Evolutionary conservation across 1,139 yeast genomes (phyloP).

Genomic region (Wickerhamomyces sp.): DNA sequence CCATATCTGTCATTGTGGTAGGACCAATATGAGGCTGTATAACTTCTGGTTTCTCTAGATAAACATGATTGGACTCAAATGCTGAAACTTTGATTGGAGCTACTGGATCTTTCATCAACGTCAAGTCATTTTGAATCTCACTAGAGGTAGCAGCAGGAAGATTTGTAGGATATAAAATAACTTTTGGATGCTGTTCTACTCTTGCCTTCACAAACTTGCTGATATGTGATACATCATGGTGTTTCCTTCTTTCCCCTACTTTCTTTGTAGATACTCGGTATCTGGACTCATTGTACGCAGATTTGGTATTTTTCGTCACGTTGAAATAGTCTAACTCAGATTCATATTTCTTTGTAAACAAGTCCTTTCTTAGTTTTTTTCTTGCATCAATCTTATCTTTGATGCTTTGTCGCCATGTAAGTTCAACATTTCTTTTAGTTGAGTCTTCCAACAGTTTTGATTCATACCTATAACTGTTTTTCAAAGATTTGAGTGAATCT

Average conservation of each 20-base stretch:
- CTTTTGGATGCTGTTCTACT: background rate
- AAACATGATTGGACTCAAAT: background rate
- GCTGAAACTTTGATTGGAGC: background rate
- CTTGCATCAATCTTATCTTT: slow-evolving; percentile 21
- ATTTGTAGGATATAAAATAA: background rate
- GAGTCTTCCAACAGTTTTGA: slow-evolving; percentile 16
- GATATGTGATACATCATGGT: background rate
- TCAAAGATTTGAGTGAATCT: slow-evolving; percentile 12
- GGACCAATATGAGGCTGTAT: background rate
- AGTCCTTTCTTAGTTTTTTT: slow-evolving; percentile 14
- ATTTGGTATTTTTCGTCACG: slow-evolving; percentile 8
- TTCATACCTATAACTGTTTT: slow-evolving; percentile 18
- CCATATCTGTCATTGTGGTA: background rate
- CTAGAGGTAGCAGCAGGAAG: background rate
- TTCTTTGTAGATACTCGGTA: slow-evolving; percentile 12
- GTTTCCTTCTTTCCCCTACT: slow-evolving; percentile 13
- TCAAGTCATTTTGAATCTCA: background rate
- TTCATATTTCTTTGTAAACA: slow-evolving; percentile 12
- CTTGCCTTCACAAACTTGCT: background rate
- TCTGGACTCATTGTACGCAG: slow-evolving; percentile 7
- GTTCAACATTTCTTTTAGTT: slow-evolving; percentile 10
- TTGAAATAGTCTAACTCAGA: slow-evolving; percentile 24
- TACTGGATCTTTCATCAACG: background rate
- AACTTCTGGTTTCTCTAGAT: background rate
- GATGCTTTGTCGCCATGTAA: slow-evolving; percentile 23